Base-by-base conservation (phyloP, 2,329 filamentous ascomycete genomes). In the Fusarium verrucosum region DNA sequence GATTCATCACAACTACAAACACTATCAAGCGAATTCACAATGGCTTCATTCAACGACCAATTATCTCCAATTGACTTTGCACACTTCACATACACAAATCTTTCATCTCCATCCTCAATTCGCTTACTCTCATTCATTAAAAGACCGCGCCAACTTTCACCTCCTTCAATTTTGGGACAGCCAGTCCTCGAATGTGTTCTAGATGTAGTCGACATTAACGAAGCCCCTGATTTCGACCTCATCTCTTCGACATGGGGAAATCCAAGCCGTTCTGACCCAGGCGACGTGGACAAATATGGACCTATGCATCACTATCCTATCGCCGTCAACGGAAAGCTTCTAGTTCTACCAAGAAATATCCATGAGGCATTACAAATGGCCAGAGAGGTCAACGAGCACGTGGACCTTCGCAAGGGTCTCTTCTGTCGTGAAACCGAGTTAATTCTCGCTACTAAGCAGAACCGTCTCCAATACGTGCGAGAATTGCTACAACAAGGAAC, bases 331-430 rank as follows among this genome's bases (percentile, higher is more conserved):
- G 43, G 52, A 8, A 50, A 57, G 1, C 7, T 58, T 2, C n/a
- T 58, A 20, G 44, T 43, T 16, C 14, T 59, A 1, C 25, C 20
- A 3, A 50, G 4, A 11, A 59, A 58, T 22, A 35, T 44, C 3
- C 25, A 51, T 1, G 56, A 59, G 23, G 43, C 36, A 8, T 23
- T 59, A 4, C 19, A 58, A 10, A 58, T 58, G 52, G 20, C 32
- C 4, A 20, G n/a, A 2, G 23, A 17, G 0, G 37, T 51, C 22
- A 58, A 51, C 2, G 43, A 59, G 5, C 30, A 17, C 0, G 22
- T 30, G 0, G 43, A 44, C 1, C 5, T 5, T 3, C 53, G 43
- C 3, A 23, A 33, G 16, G 37, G 40, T 0, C 14, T 7, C 0
- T 23, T 23, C 7, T 1, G 14, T n/a, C n/a, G n/a, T 3, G 33